These are phyloP conservation scores for Alloascoidea africana DNA, from an alignment of 805 yeast species.

Conservation along the genomic window DNA sequence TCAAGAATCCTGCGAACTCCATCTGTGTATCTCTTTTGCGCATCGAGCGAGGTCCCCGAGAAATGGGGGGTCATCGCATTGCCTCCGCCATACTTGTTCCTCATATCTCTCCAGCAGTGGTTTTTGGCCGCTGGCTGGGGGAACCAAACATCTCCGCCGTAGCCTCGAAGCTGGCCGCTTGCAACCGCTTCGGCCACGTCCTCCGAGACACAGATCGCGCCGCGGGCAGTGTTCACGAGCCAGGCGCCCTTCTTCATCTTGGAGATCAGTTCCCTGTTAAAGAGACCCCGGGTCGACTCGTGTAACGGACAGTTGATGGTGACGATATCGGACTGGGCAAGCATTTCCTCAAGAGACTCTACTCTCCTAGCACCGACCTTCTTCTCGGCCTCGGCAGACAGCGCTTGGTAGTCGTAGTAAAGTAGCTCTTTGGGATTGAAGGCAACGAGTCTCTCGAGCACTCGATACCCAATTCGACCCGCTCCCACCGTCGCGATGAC, in stretches of 20 bases:
- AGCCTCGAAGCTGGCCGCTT: constrained; percentile 58
- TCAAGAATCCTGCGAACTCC: constrained; percentile 56
- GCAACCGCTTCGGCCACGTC: constrained; percentile 64
- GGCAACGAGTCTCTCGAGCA: constrained; percentile 53
- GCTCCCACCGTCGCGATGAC: constrained; percentile 71
- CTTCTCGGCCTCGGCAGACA: constrained; percentile 41
- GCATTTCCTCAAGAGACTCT: constrained; percentile 46
- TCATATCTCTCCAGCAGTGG: constrained; percentile 67
- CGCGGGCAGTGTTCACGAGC: constrained; percentile 70
- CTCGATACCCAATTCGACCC: constrained; percentile 69
- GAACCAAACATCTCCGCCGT: constrained; percentile 79
- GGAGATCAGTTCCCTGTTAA: constrained; percentile 49
- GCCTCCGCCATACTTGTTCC: constrained; percentile 54
- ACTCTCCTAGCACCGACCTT: constrained; percentile 47
- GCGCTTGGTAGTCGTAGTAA: constrained; percentile 62
- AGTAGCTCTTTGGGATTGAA: constrained; percentile 62
- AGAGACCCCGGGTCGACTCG: constrained; percentile 48
- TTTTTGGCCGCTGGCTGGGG: constrained; percentile 71
- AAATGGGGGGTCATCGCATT: constrained; percentile 80
- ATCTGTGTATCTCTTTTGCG: constrained; percentile 57
- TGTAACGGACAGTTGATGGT: constrained; percentile 71
- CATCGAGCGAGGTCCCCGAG: constrained; percentile 69
- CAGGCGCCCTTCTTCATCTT: constrained; percentile 63
- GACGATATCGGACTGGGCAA: constrained; percentile 52
- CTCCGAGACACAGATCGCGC: constrained; percentile 59